These are phyloP conservation scores for Suillus americanus DNA, from an alignment of 768 basidiomycete genomes.

Conservation along the genomic window DNA sequence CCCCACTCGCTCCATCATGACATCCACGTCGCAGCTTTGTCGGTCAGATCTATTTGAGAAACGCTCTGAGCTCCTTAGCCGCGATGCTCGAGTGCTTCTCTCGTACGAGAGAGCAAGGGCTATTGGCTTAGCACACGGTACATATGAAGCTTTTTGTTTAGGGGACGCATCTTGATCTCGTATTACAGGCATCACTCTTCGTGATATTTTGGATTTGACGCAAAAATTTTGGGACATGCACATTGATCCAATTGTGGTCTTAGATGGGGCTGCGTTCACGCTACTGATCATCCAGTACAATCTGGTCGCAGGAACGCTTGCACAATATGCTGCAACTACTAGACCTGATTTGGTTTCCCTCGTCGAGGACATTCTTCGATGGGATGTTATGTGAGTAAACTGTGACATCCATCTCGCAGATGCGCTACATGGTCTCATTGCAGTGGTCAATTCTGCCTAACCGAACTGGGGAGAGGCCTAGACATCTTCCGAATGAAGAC, in stretches of 20 bases:
- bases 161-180: not conserved
- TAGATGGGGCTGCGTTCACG: slow-evolving; percentile 33
- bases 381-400: not conserved
- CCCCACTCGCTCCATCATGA: not conserved
- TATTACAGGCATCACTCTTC: slow-evolving; percentile 22
- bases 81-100: not conserved
- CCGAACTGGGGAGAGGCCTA: slow-evolving; percentile 48
- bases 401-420: too few species aligned
- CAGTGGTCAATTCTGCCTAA: slow-evolving; percentile 45
- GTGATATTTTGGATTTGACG: slow-evolving; percentile 33
- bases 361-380: slow-evolving; percentile 29
- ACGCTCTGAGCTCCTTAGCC: not conserved
- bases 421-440: not conserved
- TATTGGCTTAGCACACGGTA: not conserved
- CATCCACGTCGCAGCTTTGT: not conserved
- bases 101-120: not conserved
- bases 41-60: not conserved
- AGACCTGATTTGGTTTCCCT: slow-evolving; percentile 24
- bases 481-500: slow-evolving; percentile 44
- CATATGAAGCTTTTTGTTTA: not conserved
- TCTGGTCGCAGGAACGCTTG: slow-evolving; percentile 38
- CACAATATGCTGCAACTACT: slow-evolving; percentile 18
- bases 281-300: slow-evolving; percentile 40
- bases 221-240: slow-evolving; percentile 38
- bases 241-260: slow-evolving; percentile 27